Evolutionary conservation across 2,329 filamentous ascomycete genomes (phyloP).

Genomic region (Orbilia oligospora): DNA sequence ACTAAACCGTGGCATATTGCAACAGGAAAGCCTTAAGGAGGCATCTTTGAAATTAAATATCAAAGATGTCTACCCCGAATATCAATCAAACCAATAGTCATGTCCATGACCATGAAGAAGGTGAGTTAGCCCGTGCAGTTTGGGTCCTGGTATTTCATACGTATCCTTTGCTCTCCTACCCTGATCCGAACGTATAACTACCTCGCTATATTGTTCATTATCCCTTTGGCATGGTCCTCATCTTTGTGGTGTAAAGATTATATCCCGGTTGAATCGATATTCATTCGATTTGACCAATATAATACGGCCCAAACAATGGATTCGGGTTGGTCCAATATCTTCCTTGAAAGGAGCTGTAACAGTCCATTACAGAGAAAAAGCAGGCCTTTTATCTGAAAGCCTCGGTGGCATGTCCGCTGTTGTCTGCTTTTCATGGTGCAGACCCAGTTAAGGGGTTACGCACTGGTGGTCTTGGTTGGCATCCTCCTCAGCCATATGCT

Average conservation of each 20-base stretch:
- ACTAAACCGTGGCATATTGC: background rate
- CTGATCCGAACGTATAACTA: background rate
- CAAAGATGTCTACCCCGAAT: slow-evolving; percentile 5
- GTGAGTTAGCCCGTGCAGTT: slow-evolving; percentile 3
- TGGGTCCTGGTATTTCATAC: background rate
- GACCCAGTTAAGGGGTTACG: background rate
- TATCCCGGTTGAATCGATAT: no score
- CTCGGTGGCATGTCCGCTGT: no score
- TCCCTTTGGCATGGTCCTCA: no score
- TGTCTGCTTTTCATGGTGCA: background rate
- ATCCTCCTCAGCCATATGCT: background rate
- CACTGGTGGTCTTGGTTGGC: background rate
- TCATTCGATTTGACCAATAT: no score
- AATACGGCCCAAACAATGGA: no score
- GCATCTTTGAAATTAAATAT: background rate
- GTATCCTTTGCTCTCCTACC: background rate
- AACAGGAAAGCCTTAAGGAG: no score
- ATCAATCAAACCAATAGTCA: slow-evolving; percentile 5
- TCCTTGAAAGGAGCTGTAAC: no score
- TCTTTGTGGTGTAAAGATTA: no score
- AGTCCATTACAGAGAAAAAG: no score
- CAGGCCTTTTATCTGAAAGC: no score
- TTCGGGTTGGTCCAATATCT: no score
- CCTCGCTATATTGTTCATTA: no score
- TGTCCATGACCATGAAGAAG: slow-evolving; percentile 37